Conservation (phyloP, 2,329 filamentous ascomycete genomes). For the Dactylellina cionopaga region DNA sequence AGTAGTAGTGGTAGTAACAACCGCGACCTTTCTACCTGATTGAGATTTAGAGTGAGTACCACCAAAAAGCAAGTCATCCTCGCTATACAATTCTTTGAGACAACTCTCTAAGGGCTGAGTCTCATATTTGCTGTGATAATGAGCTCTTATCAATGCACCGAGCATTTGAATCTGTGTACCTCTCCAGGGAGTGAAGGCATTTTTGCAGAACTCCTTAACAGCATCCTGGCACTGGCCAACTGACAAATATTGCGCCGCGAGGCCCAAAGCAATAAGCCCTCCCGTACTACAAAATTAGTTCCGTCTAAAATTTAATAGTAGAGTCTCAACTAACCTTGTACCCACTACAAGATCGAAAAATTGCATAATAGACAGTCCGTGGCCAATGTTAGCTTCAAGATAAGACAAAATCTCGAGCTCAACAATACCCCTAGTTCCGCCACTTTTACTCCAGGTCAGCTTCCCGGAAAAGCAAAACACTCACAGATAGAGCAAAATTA, state of each 20-base stretch:
- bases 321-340: not conserved
- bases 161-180: conserved; percentile 34
- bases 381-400: conserved; percentile 61
- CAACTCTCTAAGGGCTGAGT: conserved; percentile 60
- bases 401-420: conserved; percentile 58
- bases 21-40: conserved; percentile 54
- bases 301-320: not conserved
- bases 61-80: conserved; percentile 61
- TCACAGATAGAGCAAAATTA: not conserved
- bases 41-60: conserved; percentile 52
- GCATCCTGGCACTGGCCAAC: conserved; percentile 61
- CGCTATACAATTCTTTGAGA: conserved; percentile 59
- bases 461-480: not conserved
- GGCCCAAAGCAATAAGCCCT: conserved; percentile 63
- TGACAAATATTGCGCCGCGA: conserved; percentile 60
- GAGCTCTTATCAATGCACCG: conserved; percentile 51
- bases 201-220: conserved; percentile 61
- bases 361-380: conserved; percentile 61
- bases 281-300: conserved; percentile 59
- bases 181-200: conserved; percentile 62
- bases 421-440: conserved; percentile 54
- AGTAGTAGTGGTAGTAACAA: conserved; percentile 63
- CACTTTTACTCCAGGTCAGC: not conserved
- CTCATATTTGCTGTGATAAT: conserved; percentile 25
- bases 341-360: conserved; percentile 66